Evolutionary conservation across 2,329 filamentous ascomycete genomes (phyloP), one percentile per base, ranked within the genome.

Genomic region (Gaeumannomyces sp.): DNA sequence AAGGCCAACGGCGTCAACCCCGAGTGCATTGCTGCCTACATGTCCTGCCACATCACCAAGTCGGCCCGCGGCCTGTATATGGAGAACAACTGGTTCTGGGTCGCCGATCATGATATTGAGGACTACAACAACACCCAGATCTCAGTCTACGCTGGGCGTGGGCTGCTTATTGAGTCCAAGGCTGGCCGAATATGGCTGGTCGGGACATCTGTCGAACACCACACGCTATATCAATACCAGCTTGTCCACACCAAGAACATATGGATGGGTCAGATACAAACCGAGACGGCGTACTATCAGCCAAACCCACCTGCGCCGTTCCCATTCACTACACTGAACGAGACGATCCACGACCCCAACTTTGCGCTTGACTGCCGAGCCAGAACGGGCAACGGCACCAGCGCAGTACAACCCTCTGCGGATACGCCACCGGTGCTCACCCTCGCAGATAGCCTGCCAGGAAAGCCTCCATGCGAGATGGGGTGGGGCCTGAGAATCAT

Each of bases 401-500:
- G 45, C 10, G 22, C 19, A n/a, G 45, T 4, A 3, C 19, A 53
- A 22, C 22, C 69, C 27, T 38, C 29, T 8, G 22, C 31, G 29
- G 29, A 31, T 3, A 10, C 14, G 59, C 28, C 14, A 13, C 59
- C 31, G 6, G n/a, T 35, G 5, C 59, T 60, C 28, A 60, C 59
- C 13, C 31, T 31, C 11, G 59, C 28, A 13, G 45, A 53, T 22
- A 60, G 31, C 31, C 67, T 69, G 45, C 64, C 60, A 1, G 67
- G 69, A 0, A 70, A 70, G 6, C 73, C 76, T 11, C 76, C 77
- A 0, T 86, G 84, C 68, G 80, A 79, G 7, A 81, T 85, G 73
- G 86, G 87, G 0, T 90, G 87, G 87, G 88, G 84, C 1, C 75
- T 91, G 31, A 81, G 88, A 10, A 80, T 91, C 64, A 71, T 88